phyloP scores from a whole-genome alignment of 805 yeast genomes.

The Cyberlindnera americana region DNA sequence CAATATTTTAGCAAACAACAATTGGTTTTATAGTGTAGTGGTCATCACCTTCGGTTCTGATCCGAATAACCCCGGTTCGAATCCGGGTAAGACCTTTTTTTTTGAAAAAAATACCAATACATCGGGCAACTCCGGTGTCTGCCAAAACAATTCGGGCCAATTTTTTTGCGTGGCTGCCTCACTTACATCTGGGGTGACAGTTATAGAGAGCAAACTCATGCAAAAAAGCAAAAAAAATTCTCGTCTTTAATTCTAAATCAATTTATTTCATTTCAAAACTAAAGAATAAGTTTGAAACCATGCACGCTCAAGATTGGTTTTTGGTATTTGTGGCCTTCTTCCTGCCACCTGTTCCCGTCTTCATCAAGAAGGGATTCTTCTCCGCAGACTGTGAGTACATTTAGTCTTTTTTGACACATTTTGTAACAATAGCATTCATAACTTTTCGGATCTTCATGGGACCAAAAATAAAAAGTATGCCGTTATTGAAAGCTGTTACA shows the following conservation, averaged over 20 bases:
- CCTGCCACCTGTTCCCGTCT: conserved; percentile 70
- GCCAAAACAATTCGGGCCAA: conserved; percentile 3
- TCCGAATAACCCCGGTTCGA: conserved; percentile 34
- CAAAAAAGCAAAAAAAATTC: too few species aligned
- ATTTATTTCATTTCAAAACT: not conserved
- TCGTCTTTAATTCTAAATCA: too few species aligned
- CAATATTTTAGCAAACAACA: too few species aligned
- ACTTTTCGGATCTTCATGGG: too few species aligned
- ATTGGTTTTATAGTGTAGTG: conserved; percentile 27
- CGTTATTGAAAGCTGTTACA: too few species aligned
- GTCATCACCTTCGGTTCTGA: conserved; percentile 33
- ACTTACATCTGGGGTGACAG: not conserved
- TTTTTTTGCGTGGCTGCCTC: not conserved
- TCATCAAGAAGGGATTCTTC: conserved; percentile 57
- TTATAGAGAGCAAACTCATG: too few species aligned
- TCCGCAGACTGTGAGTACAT: conserved; percentile 47
- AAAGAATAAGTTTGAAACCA: conserved; percentile 3
- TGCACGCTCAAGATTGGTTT: conserved; percentile 54
- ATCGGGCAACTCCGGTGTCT: conserved; percentile 1
- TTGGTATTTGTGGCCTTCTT: conserved; percentile 64
- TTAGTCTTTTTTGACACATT: not conserved
- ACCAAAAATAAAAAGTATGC: too few species aligned
- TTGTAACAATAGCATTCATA: not conserved
- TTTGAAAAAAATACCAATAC: not conserved
- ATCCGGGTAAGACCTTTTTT: conserved; percentile 31